Evolutionary conservation across 805 yeast species (phyloP).

Genomic region (Clavispora santaluciae): DNA sequence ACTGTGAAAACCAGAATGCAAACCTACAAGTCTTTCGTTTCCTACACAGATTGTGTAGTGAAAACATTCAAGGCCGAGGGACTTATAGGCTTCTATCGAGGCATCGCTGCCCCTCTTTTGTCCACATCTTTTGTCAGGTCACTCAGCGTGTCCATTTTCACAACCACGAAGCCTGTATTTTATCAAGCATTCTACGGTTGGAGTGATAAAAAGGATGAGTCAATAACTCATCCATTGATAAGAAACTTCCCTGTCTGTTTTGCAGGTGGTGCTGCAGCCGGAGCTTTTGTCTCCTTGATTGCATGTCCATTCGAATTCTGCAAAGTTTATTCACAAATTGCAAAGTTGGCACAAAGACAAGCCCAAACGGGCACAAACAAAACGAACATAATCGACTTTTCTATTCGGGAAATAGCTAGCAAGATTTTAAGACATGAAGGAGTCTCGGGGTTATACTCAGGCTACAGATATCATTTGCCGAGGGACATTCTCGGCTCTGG

Average conservation of each 20-base stretch:
- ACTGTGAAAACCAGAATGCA: constrained; percentile 87
- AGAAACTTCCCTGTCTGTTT: constrained; percentile 41
- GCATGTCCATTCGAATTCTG: constrained; percentile 87
- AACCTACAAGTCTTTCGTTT: constrained; percentile 56
- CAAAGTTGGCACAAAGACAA: constrained; percentile 34
- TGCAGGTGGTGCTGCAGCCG: constrained; percentile 61
- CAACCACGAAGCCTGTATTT: constrained; percentile 44
- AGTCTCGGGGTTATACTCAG: constrained; percentile 61
- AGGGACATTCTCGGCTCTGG: constrained; percentile 73
- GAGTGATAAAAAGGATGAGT: constrained; percentile 4
- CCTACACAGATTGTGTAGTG: constrained; percentile 52
- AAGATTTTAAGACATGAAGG: constrained; percentile 61
- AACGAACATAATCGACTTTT: constrained; percentile 12
- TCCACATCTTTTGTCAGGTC: constrained; percentile 65
- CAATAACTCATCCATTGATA: constrained; percentile 36
- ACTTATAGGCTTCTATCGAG: constrained; percentile 64
- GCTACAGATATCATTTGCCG: constrained; percentile 59
- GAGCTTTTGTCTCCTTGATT: constrained; percentile 55
- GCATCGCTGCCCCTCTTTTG: constrained; percentile 67
- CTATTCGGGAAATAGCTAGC: constrained; percentile 39
- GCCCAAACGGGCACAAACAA: not conserved
- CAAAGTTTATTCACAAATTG: constrained; percentile 75
- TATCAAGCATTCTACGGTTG: constrained; percentile 13
- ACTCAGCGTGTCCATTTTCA: constrained; percentile 59
- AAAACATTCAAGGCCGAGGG: constrained; percentile 62